Evolutionary conservation across 345 rosid genomes (phyloP), one percentile per base, ranked within the genome.

Genomic region (Eucalyptus lansdowneana): DNA sequence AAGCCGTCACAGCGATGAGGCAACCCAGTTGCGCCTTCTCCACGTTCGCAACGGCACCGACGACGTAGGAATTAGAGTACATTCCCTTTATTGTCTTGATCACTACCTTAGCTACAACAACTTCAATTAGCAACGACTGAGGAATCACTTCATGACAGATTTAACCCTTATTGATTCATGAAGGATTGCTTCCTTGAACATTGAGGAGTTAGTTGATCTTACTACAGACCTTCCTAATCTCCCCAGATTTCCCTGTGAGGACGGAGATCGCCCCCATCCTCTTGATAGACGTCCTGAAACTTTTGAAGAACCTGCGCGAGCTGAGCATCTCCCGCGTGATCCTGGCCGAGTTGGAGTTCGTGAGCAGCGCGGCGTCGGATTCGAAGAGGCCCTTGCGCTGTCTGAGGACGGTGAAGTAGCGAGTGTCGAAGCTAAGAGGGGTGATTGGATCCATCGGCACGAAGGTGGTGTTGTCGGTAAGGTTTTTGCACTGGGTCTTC

Each of bases 311-410:
- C 12, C 50, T 34, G 67, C 4, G 10, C 15, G 88, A 24, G 12
- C 9, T 40, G 85, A 88, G 90, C 50, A 72, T 37, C 88, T 49
- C 69, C 81, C 47, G 17, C 60, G 86, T 9, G 86, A 89, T 22
- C 62, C 86, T 3, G 93, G 87, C 5, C 80, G 90, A 11, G 69
- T 42, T 19, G 14, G 83, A 7, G 62, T 87, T 14, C 4, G 93
- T 89, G 80, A 92, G 89, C 50, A 93, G 89, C 15, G 90, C 93
- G 8, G 92, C 94, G 47, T 93, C 95, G 9, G 92, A 88, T 60
- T 62, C 86, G 69, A 93, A 89, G 29, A 92, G 86, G 50, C 94
- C 93, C 47, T 58, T 31, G 31, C 89, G 80, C 86, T 92, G 86
- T 29, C 54, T 50, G 76, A 92, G 89, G 88, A 87, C 89, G 50